These are phyloP conservation scores for Sugiyamaella floridensis DNA, from an alignment of 805 yeast species.

Conservation along the genomic window DNA sequence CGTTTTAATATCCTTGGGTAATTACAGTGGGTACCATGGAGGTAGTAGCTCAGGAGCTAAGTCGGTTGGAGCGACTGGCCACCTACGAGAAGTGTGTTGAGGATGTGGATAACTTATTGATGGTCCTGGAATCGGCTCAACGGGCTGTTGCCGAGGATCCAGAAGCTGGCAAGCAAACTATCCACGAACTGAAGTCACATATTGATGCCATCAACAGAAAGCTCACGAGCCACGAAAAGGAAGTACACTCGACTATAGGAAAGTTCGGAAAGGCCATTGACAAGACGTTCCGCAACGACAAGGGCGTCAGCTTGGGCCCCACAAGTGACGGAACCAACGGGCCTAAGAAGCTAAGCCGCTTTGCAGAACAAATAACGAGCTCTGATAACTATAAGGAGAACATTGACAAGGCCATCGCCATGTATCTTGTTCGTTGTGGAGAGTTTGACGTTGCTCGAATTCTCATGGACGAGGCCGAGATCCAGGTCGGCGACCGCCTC, in stretches of 20 bases:
- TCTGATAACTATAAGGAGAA: slow-evolving; percentile 6
- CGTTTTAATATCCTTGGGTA: too few relatives aligned
- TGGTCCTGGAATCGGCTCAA: slow-evolving; percentile 23
- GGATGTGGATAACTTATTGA: slow-evolving; percentile 28
- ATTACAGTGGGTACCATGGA: slow-evolving; percentile 20
- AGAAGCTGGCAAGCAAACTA: slow-evolving; percentile 1
- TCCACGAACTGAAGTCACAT: slow-evolving; percentile 13
- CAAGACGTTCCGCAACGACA: slow-evolving; percentile 10
- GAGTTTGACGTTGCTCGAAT: slow-evolving; percentile 34
- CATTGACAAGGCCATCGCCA: slow-evolving; percentile 38
- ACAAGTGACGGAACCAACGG: slow-evolving; percentile 11
- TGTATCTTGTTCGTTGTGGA: slow-evolving; percentile 45
- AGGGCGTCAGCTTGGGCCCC: slow-evolving; percentile 6
- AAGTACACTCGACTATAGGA: slow-evolving; percentile 22
- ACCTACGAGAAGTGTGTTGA: slow-evolving; percentile 28
- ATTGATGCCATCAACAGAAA: slow-evolving; percentile 13
- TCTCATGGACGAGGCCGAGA: slow-evolving; percentile 27
- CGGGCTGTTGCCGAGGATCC: slow-evolving; percentile 17
- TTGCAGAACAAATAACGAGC: slow-evolving; percentile 6
- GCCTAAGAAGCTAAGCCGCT: slow-evolving; percentile 12
- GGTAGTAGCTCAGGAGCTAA: slow-evolving; percentile 29
- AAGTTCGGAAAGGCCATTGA: slow-evolving; percentile 31
- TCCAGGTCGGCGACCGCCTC: slow-evolving; percentile 28
- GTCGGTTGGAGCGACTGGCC: slow-evolving; percentile 25
- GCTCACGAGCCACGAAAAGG: slow-evolving; percentile 24